Evolutionary conservation across 2,329 filamentous ascomycete genomes (phyloP).

Genomic region (Parascedosporium putredinis): DNA sequence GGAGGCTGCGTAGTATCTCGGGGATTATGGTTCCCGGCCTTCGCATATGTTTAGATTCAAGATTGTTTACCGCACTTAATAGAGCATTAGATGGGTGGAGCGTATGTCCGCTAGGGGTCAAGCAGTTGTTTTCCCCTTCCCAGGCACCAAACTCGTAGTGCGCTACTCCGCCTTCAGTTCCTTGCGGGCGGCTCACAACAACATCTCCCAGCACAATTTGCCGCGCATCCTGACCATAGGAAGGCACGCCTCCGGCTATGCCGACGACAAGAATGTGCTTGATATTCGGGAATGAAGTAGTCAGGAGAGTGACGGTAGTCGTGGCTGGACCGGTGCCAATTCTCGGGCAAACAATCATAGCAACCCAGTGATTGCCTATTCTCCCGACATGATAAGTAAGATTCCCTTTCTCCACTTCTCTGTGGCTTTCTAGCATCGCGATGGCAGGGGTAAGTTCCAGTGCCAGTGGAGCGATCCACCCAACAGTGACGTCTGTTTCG

Average conservation of each 20-base stretch:
- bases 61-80: not conserved
- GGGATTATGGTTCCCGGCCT: not conserved
- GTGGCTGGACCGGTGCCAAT: conserved; percentile 3
- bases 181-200: conserved; percentile 4
- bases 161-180: conserved; percentile 4
- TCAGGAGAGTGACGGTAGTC: not conserved
- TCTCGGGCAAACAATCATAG: conserved; percentile 6
- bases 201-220: conserved; percentile 9
- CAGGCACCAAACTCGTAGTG: conserved; percentile 7
- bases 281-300: conserved; percentile 5
- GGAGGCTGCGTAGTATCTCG: not conserved
- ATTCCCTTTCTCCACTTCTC: not conserved
- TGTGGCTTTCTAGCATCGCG: conserved; percentile 1
- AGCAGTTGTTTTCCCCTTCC: not conserved
- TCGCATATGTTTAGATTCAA: not conserved
- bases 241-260: conserved; percentile 7
- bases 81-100: conserved; percentile 9
- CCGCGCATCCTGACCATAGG: not conserved
- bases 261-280: conserved; percentile 8
- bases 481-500: not conserved
- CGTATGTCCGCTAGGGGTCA: not conserved
- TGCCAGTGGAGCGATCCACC: conserved; percentile 9
- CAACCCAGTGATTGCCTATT: conserved; percentile 5
- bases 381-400: conserved; percentile 5
- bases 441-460: conserved; percentile 6